Conservation (phyloP, 176 grass and related monocot species). For the Triticum dicoccoides region DNA sequence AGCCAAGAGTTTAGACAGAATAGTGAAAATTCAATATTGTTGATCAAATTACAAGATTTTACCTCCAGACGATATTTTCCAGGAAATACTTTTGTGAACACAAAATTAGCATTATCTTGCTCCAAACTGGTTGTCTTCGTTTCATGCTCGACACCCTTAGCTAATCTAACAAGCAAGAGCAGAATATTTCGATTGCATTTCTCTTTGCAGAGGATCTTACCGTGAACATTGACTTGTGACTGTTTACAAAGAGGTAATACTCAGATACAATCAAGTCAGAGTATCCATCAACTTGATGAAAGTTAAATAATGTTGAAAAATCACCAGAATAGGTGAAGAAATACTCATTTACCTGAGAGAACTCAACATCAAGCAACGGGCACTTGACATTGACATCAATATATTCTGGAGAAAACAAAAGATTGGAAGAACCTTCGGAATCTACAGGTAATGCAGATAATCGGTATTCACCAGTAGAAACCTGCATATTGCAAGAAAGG, state of each 20-base stretch:
- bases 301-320: slow-evolving; percentile 1
- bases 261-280: slow-evolving; percentile 28
- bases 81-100: slow-evolving; percentile 86
- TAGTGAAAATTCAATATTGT: neutral
- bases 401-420: slow-evolving; percentile 83
- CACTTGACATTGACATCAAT: slow-evolving; percentile 70
- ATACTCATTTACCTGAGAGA: slow-evolving; percentile 70
- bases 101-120: slow-evolving; percentile 66
- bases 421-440: slow-evolving; percentile 55
- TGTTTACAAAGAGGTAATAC: slow-evolving; percentile 38
- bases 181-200: slow-evolving; percentile 66
- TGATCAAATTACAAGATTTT: slow-evolving; percentile 21
- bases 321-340: neutral
- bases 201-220: slow-evolving; percentile 83
- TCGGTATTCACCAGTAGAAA: slow-evolving; percentile 75
- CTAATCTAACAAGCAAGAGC: slow-evolving; percentile 75
- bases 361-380: slow-evolving; percentile 79
- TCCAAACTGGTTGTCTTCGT: slow-evolving; percentile 55
- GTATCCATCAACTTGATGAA: neutral
- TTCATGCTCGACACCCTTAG: slow-evolving; percentile 53
- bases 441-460: slow-evolving; percentile 77
- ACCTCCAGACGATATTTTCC: slow-evolving; percentile 94
- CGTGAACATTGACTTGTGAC: slow-evolving; percentile 92
- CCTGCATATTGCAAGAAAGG: slow-evolving; percentile 47
- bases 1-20: slow-evolving; percentile 16